Base-by-base conservation (phyloP, 1,139 yeast genomes). In the Pneumocystis canis region DNA sequence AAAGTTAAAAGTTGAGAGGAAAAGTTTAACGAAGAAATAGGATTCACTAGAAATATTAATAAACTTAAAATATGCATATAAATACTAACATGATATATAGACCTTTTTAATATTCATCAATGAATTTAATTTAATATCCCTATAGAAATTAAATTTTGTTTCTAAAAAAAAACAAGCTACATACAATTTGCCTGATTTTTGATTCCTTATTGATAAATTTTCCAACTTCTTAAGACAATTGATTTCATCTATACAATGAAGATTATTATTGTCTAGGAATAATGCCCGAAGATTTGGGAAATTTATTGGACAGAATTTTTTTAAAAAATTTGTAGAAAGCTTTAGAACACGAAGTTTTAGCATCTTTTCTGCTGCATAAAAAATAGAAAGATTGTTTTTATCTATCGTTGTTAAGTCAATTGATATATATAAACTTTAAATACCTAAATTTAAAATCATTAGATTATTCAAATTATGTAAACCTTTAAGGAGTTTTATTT, bases 1-100 rank as follows among this genome's bases (percentile, higher is more conserved):
- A 74, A 67, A 60, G 71, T 72, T 64, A 72, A 63, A 62, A 73
- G 74, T n/a, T 71, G 71, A 53, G 70, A 70, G 9, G 64, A 60
- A 56, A 71, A 66, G 7, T 64, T 65, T 39, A 68, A 65, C 28
- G 53, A 62, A 9, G 61, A 57, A 59, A 70, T 62, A 16, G 62
- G 62, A 33, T 69, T 71, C 9, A 71, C 72, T 5, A 72, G 69
- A n/a, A 73, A 60, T 54, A 67, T 63, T 33, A 73, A 62, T 54
- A 68, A 66, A 41, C 68, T 68, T 1, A 71, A 65, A 58, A 73
- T 74, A 31, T 63, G 61, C 30, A 68, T 32, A 18, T 59, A 58
- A 7, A 25, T 25, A 47, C 54, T 25, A 25, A 47, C 54, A 9
- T 65, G 65, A 60, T 60, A 61, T 58, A 63, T 33, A 39, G n/a